Evolutionary conservation across 345 rosid genomes (phyloP).

Genomic region (Crucihimalaya himalaica): DNA sequence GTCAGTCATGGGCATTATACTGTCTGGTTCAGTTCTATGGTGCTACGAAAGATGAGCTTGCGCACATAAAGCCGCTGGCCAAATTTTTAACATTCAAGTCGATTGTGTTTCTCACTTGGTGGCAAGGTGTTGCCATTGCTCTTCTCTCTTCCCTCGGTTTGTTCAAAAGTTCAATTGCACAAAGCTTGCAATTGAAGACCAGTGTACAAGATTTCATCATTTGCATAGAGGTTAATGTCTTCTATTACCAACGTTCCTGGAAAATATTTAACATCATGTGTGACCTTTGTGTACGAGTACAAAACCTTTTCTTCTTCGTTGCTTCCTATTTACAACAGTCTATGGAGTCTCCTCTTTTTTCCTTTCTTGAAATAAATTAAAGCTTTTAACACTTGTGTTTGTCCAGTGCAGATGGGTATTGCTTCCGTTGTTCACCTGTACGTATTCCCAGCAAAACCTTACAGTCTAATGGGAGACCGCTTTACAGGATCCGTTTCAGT

Average conservation of each 20-base stretch:
- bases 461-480: slow-evolving; percentile 86
- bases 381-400: slow-evolving; percentile 50
- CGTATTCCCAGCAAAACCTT: slow-evolving; percentile 94
- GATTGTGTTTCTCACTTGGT: slow-evolving; percentile 97
- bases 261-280: slow-evolving; percentile 14
- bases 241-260: slow-evolving; percentile 20
- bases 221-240: slow-evolving; percentile 87
- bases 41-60: slow-evolving; percentile 85
- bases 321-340: background rate
- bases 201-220: slow-evolving; percentile 96
- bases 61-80: slow-evolving; percentile 89
- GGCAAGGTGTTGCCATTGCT: slow-evolving; percentile 99
- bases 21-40: slow-evolving; percentile 94
- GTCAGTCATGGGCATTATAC: slow-evolving; percentile 98
- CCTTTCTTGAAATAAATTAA: slow-evolving; percentile 23
- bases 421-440: slow-evolving; percentile 94
- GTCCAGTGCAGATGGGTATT: slow-evolving; percentile 95
- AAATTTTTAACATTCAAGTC: slow-evolving; percentile 94
- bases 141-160: slow-evolving; percentile 77
- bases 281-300: slow-evolving; percentile 10
- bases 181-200: slow-evolving; percentile 82
- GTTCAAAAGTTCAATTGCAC: slow-evolving; percentile 80
- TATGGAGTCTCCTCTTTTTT: slow-evolving; percentile 11
- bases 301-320: background rate
- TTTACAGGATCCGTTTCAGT: slow-evolving; percentile 76